Evolutionary conservation across 2,329 filamentous ascomycete species (phyloP), one percentile per base, ranked within the genome.

Genomic region (Colletotrichum camelliae): DNA sequence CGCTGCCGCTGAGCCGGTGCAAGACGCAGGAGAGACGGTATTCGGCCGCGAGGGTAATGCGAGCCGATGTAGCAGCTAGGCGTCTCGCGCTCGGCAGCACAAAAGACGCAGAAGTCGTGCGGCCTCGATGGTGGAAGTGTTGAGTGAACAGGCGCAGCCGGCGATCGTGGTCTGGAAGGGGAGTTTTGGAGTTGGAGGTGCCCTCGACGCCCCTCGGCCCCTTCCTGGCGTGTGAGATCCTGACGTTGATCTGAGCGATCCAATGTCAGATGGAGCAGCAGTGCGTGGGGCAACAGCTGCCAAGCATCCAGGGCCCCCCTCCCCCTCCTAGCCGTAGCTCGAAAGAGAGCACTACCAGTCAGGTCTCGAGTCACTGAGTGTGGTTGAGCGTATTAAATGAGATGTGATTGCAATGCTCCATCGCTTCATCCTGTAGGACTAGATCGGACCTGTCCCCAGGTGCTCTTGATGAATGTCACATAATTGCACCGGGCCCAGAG

Each of bases 241-340:
- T 52, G 27, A 74, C 64, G 7, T 61, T 76, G 70, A 76, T 76
- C 70, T 74, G 43, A 66, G 65, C 58, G 74, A 76, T 75, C 66
- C 52, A 70, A 76, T 75, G 70, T 75, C 52, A 76, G 74, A 71
- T 75, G 60, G 71, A 76, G 66, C 74, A 76, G 66, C 67, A 75
- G 60, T 69, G 35, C 72, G 66, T 76, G 66, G 61, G 74, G 71
- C 71, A 64, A 71, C 66, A 74, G 33, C 39, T 71, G 72, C 74
- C 74, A 75, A 76, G 74, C 60, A 76, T 76, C 39, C 71, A 75
- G 52, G 74, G 66, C 29, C 61, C 71, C 71, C 39, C 43, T 52
- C 43, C 43, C 39, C 39, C 18, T 48, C 39, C 5, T 48, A 62
- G 60, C 35, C 16, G 29, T 33, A 65, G 64, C 52, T 55, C 37